phyloP scores from a whole-genome alignment of 768 basidiomycete species.

The Podaxis mareebaensis region DNA sequence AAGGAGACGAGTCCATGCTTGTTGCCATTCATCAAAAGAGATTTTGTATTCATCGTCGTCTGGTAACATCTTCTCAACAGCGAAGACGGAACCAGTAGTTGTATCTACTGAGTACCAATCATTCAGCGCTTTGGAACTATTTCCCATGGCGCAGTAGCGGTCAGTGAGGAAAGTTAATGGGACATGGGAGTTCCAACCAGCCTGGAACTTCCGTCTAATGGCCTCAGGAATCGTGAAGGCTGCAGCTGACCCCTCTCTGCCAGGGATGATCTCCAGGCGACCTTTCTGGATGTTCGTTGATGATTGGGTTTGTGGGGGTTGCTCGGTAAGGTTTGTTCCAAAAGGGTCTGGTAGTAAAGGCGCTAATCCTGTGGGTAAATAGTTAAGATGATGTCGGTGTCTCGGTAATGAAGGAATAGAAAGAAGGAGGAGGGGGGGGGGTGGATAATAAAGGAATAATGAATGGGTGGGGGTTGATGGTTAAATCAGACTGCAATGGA shows the following conservation, averaged over 20 bases:
- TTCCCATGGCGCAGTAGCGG: constrained; percentile 14
- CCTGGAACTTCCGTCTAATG: constrained; percentile 18
- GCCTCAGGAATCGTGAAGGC: constrained; percentile 17
- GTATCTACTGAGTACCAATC: constrained; percentile 4
- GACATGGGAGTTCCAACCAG: constrained; percentile 21
- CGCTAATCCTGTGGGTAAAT: no score
- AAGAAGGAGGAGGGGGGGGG: no score
- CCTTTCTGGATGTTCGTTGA: neutral
- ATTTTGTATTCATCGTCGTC: constrained; percentile 18
- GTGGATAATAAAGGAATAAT: no score
- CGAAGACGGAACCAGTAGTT: constrained; percentile 11
- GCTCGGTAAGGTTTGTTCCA: neutral
- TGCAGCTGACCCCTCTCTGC: constrained; percentile 4
- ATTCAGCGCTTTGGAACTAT: neutral
- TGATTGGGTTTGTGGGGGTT: no score
- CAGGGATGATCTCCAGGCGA: constrained; percentile 1
- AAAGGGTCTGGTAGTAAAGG: neutral
- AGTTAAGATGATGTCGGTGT: no score
- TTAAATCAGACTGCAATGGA: no score
- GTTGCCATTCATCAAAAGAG: constrained; percentile 25
- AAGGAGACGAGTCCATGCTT: constrained; percentile 22
- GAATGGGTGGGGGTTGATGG: no score
- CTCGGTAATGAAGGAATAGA: no score
- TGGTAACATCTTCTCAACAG: neutral
- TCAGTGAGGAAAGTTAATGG: constrained; percentile 22